Conservation (phyloP, 2,329 filamentous ascomycete species). For the Sporothrix luriei region DNA sequence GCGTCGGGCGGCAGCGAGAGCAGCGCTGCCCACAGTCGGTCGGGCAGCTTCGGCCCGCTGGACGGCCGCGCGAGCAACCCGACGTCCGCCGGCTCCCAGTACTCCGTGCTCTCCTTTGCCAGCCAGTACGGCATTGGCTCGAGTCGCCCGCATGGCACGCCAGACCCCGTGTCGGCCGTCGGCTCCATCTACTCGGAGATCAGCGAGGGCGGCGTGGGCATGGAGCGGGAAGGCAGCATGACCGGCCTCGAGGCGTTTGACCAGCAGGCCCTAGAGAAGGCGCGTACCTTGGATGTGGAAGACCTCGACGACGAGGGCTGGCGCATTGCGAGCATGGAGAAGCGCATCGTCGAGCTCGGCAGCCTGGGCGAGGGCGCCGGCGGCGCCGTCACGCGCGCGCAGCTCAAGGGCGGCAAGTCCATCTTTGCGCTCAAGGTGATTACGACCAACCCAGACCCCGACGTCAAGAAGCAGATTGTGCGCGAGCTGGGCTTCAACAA, state of each 20-base stretch:
- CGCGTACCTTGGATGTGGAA: conserved; percentile 83
- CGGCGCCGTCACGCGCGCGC: conserved; percentile 89
- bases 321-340: conserved; percentile 87
- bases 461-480: conserved; percentile 97
- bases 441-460: conserved; percentile 95
- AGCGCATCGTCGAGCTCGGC: conserved; percentile 83
- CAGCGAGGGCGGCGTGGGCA: conserved; percentile 71
- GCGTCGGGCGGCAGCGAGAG: conserved; percentile 78
- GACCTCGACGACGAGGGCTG: conserved; percentile 94
- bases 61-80: conserved; percentile 79
- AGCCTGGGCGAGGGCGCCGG: conserved; percentile 93
- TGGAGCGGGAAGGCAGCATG: conserved; percentile 82
- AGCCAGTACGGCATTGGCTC: conserved; percentile 69
- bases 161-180: conserved; percentile 86
- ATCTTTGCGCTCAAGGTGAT: conserved; percentile 98
- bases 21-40: conserved; percentile 76
- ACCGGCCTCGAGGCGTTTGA: conserved; percentile 78
- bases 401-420: conserved; percentile 86
- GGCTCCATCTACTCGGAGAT: conserved; percentile 81
- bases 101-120: conserved; percentile 79
- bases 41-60: conserved; percentile 77
- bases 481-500: conserved; percentile 98
- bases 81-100: conserved; percentile 84
- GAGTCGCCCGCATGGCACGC: conserved; percentile 66
- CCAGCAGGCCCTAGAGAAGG: conserved; percentile 78